These are phyloP conservation scores for Apiotrichum porosum DNA, from an alignment of 1,284 basidiomycete genomes.

Conservation along the genomic window DNA sequence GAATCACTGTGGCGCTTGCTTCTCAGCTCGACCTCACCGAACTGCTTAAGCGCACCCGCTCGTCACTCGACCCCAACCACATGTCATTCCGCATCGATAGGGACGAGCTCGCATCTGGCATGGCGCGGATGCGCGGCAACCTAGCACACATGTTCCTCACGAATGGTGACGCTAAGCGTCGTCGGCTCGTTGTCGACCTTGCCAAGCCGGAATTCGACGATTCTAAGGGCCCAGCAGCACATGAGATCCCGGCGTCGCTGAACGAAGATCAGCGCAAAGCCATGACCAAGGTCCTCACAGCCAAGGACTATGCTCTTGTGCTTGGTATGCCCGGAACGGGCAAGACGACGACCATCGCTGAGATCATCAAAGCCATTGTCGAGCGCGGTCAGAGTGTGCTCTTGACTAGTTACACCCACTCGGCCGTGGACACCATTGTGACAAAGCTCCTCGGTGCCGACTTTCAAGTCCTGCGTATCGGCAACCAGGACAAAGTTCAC, in stretches of 20 bases:
- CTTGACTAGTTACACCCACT: conserved; percentile 91
- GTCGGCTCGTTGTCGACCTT: conserved; percentile 75
- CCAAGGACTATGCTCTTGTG: conserved; percentile 84
- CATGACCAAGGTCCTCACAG: conserved; percentile 66
- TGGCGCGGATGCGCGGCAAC: conserved; percentile 84
- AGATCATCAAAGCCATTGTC: conserved; percentile 76
- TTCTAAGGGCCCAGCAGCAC: conserved; percentile 24
- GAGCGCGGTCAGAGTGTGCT: conserved; percentile 78
- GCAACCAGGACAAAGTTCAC: conserved; percentile 89
- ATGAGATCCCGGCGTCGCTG: conserved; percentile 50
- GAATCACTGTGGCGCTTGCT: conserved; percentile 73
- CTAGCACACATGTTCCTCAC: conserved; percentile 80
- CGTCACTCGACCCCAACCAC: not conserved
- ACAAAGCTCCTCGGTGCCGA: conserved; percentile 66
- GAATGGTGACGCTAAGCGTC: conserved; percentile 59
- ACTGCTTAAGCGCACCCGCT: conserved; percentile 52
- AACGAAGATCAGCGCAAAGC: conserved; percentile 74
- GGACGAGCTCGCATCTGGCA: conserved; percentile 82
- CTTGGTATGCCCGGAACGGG: conserved; percentile 98
- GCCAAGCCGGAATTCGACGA: conserved; percentile 60
- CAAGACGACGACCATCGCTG: conserved; percentile 91
- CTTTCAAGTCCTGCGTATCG: conserved; percentile 75
- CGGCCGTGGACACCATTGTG: conserved; percentile 92
- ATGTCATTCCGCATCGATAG: conserved; percentile 77
- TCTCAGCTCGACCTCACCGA: conserved; percentile 62